Conservation (phyloP, 768 basidiomycete species). For the Suillus occidentalis region DNA sequence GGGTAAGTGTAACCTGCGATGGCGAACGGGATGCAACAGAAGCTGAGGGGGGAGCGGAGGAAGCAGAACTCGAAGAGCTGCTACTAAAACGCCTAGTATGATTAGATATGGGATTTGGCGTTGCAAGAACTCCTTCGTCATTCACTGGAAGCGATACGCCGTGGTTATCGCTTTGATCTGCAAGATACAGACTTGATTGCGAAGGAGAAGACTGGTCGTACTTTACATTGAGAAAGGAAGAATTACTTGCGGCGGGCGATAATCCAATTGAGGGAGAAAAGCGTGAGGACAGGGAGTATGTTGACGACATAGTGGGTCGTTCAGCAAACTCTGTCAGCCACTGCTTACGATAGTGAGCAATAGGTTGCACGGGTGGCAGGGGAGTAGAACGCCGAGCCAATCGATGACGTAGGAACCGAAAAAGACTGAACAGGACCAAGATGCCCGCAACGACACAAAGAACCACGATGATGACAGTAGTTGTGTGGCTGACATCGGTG, state of each 20-base stretch:
- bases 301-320: conserved; percentile 18
- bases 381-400: conserved; percentile 41
- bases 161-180: conserved; percentile 15
- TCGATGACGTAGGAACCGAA: conserved; percentile 37
- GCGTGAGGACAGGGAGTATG: conserved; percentile 23
- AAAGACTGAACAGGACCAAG: conserved; percentile 37
- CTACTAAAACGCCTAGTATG: conserved; percentile 8
- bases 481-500: conserved; percentile 5
- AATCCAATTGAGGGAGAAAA: conserved; percentile 24
- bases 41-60: conserved; percentile 23
- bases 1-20: conserved; percentile 12
- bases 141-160: conserved; percentile 12
- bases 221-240: conserved; percentile 31
- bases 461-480: conserved; percentile 50
- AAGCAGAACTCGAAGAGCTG: conserved; percentile 15
- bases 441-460: conserved; percentile 45
- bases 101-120: conserved; percentile 7
- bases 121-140: background rate
- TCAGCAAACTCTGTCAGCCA: conserved; percentile 43
- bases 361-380: conserved; percentile 63
- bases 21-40: conserved; percentile 13
- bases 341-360: conserved; percentile 60
- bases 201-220: conserved; percentile 18
- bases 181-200: conserved; percentile 16
- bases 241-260: conserved; percentile 31